Evolutionary conservation across 805 yeast species (phyloP).

Genomic region (Monosporozyma unispora): DNA sequence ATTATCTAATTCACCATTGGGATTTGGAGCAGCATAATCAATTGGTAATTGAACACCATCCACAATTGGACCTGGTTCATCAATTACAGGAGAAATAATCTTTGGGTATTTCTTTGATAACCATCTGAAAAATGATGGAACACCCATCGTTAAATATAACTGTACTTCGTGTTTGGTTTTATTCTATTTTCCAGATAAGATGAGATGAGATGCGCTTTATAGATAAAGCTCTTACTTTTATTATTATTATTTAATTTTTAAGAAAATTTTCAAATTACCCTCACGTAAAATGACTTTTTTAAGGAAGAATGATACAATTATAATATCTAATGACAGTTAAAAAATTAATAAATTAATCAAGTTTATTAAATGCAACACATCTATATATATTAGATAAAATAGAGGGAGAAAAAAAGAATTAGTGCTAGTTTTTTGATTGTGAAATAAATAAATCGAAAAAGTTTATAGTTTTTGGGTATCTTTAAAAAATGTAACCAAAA

Average conservation of each 20-base stretch:
- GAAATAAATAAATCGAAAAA: no score
- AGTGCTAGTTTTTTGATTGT: not conserved
- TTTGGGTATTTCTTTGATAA: constrained; percentile 87
- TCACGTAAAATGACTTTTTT: not conserved
- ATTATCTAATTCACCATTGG: constrained; percentile 93
- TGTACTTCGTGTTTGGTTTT: not conserved
- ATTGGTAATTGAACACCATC: constrained; percentile 60
- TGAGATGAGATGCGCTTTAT: constrained; percentile 1
- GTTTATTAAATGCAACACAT: not conserved
- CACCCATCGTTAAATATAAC: constrained; percentile 66
- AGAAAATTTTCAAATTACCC: constrained; percentile 1
- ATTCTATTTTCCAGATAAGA: not conserved
- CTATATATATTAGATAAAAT: not conserved
- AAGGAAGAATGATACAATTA: no score
- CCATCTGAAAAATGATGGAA: constrained; percentile 97
- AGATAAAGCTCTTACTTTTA: not conserved
- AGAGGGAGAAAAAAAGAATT: not conserved
- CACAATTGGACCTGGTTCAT: constrained; percentile 51
- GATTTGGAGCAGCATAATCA: constrained; percentile 66
- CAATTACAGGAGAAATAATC: constrained; percentile 82
- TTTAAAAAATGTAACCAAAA: no score
- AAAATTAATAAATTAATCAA: not conserved
- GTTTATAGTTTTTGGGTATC: not conserved
- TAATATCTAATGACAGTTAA: no score
- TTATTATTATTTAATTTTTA: not conserved